A percentile compares a stretch with the other conserved stretches of the same genome.
These are phyloP conservation scores for Tetradesmus lagerheimii DNA, from an alignment of 139 green algal species.

Conservation along the genomic window DNA sequence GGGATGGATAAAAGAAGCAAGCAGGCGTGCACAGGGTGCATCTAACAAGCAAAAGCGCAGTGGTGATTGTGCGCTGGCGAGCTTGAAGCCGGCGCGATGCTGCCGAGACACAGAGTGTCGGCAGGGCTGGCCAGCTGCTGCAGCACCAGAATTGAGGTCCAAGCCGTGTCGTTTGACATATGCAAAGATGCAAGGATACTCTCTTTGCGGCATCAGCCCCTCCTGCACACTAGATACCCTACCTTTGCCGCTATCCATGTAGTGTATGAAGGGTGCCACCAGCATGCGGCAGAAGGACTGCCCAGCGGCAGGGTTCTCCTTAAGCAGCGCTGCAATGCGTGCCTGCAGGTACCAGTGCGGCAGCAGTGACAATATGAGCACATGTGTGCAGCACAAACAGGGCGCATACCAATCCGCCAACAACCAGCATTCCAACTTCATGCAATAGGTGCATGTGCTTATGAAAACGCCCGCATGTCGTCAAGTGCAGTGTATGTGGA, in stretches of 20 bases:
- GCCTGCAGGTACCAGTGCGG: slow-evolving; percentile 48
- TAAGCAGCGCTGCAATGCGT: slow-evolving; percentile 73
- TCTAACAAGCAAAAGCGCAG: no score
- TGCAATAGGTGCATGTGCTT: no score
- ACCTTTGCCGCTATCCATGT: slow-evolving; percentile 39
- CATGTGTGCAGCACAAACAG: not conserved
- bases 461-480: not conserved
- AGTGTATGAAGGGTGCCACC: slow-evolving; percentile 40
- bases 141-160: no score
- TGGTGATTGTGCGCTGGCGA: no score
- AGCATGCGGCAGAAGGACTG: slow-evolving; percentile 73
- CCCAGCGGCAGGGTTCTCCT: slow-evolving; percentile 65
- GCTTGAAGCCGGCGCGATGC: not conserved
- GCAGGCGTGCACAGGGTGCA: not conserved
- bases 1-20: not conserved
- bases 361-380: not conserved
- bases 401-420: no score
- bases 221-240: not conserved
- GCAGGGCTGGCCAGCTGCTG: no score
- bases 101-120: not conserved
- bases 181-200: no score
- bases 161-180: no score
- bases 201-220: not conserved
- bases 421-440: no score
- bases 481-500: not conserved